phyloP scores from a whole-genome alignment of 1,284 basidiomycete species.

The Kwoniella shivajii region DNA sequence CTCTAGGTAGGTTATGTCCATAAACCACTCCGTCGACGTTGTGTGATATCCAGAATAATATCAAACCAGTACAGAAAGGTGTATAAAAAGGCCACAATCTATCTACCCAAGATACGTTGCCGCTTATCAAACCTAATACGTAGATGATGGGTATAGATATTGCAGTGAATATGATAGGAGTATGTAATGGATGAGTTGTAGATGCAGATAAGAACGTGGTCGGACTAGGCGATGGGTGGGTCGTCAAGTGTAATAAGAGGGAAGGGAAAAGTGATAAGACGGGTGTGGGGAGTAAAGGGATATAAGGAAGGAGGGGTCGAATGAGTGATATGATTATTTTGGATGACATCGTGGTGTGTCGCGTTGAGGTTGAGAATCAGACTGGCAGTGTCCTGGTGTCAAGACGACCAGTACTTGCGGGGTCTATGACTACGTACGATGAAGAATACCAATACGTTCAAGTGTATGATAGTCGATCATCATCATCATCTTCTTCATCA shows the following conservation, averaged over 20 bases:
- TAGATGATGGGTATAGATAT: slow-evolving; percentile 38
- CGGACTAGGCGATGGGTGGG: slow-evolving; percentile 22
- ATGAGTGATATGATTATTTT: slow-evolving; percentile 14
- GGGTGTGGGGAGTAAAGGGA: slow-evolving; percentile 27
- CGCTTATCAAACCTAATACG: slow-evolving; percentile 59
- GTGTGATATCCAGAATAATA: slow-evolving; percentile 59
- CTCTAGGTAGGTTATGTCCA: slow-evolving; percentile 61
- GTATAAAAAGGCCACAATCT: slow-evolving; percentile 73
- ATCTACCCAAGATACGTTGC: slow-evolving; percentile 79
- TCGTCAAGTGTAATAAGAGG: slow-evolving; percentile 23
- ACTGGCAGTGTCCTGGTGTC: no score
- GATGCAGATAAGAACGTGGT: slow-evolving; percentile 26
- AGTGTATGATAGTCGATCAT: no score
- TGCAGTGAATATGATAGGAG: slow-evolving; percentile 31
- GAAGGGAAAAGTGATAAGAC: slow-evolving; percentile 28
- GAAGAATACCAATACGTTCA: no score
- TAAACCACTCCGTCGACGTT: slow-evolving; percentile 64
- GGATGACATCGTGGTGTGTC: slow-evolving; percentile 5
- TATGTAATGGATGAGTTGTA: slow-evolving; percentile 38
- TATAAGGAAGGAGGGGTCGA: slow-evolving; percentile 23
- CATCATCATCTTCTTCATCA: neutral
- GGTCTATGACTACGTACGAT: no score
- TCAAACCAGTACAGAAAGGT: slow-evolving; percentile 73
- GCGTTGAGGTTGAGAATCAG: neutral
- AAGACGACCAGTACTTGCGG: no score